phyloP scores from a whole-genome alignment of 345 rosid species.

The Eucalyptus erythrocorys region DNA sequence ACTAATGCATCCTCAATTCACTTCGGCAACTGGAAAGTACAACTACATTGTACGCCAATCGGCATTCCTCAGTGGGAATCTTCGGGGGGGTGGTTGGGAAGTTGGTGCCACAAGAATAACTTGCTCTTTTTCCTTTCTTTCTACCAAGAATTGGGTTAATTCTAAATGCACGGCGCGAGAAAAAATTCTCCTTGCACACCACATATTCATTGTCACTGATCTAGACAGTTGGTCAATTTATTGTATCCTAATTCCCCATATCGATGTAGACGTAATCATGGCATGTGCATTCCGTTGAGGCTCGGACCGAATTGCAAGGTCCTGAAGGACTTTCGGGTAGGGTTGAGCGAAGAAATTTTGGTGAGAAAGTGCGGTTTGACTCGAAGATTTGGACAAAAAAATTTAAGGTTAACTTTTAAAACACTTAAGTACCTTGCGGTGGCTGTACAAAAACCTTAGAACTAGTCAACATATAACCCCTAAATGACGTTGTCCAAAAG shows the following conservation, averaged over 20 bases:
- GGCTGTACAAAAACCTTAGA: background rate
- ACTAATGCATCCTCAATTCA: background rate
- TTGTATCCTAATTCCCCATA: background rate
- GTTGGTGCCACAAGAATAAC: background rate
- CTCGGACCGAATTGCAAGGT: background rate
- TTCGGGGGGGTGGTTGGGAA: background rate
- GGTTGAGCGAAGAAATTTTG: background rate
- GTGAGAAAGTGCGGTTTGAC: background rate
- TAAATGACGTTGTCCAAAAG: no score
- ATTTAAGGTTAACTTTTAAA: background rate
- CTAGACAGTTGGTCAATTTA: background rate
- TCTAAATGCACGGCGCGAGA: background rate
- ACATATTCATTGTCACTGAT: background rate
- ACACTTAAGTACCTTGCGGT: background rate
- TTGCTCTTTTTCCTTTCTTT: background rate
- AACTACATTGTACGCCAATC: background rate
- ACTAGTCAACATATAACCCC: no score
- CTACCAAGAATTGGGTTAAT: background rate
- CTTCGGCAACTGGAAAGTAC: background rate
- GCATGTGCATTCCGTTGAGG: background rate
- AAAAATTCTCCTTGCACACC: background rate
- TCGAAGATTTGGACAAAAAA: background rate
- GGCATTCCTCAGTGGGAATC: background rate
- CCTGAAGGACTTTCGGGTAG: background rate
- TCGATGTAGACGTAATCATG: background rate